Conservation (phyloP, 78 protist species). For the Guillardia theta region DNA sequence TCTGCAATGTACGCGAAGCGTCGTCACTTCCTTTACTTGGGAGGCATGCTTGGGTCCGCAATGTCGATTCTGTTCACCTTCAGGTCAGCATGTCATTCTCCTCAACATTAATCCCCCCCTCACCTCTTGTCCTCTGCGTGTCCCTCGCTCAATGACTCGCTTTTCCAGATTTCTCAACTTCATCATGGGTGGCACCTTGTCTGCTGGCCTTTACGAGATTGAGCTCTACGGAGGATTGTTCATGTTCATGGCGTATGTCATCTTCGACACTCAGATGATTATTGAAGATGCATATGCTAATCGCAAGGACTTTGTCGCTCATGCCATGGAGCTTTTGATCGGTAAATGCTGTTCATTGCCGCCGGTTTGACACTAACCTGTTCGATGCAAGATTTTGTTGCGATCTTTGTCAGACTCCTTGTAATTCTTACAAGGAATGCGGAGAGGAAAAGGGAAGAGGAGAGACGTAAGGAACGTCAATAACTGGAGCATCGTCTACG, state of each 20-base stretch:
- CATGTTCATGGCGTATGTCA: neutral
- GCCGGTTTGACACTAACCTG: neutral
- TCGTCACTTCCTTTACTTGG: neutral
- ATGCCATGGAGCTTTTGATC: neutral
- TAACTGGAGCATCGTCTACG: too few species aligned
- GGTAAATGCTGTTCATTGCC: neutral
- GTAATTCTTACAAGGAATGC: too few species aligned
- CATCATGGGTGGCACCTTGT: neutral
- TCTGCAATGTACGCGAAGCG: neutral
- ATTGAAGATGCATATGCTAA: neutral
- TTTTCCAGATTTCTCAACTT: neutral
- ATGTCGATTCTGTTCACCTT: neutral
- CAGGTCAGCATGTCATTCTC: neutral
- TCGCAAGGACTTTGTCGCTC: neutral
- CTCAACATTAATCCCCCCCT: neutral
- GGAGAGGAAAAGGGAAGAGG: too few species aligned
- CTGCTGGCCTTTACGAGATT: neutral
- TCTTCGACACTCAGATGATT: constrained; percentile 11
- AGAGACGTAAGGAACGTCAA: too few species aligned
- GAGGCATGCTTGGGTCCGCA: neutral
- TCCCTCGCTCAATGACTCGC: neutral
- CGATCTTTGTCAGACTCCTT: neutral
- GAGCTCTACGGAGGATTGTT: neutral
- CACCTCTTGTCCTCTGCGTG: neutral
- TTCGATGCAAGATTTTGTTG: neutral